Evolutionary conservation across 2,329 filamentous ascomycete species (phyloP).

Genomic region (Scleromitrula shiraiana): DNA sequence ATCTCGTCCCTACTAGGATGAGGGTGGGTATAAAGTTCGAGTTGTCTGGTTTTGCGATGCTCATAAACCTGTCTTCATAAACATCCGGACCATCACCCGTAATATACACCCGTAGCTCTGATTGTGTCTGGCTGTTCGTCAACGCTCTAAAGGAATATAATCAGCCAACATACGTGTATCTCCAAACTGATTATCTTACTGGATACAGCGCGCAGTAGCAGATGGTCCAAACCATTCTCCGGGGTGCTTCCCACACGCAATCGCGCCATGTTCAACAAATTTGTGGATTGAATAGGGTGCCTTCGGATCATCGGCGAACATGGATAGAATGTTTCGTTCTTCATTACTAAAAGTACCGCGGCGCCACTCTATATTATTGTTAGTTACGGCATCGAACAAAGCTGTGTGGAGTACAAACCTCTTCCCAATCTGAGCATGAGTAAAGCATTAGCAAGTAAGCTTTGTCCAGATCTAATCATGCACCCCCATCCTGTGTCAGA

Average conservation of each 20-base stretch:
- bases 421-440: constrained; percentile 66
- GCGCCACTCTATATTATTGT: constrained; percentile 59
- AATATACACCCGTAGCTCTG: constrained; percentile 71
- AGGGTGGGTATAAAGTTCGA: constrained; percentile 72
- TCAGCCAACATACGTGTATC: constrained; percentile 10
- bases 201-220: constrained; percentile 86
- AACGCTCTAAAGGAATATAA: constrained; percentile 54
- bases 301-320: constrained; percentile 80
- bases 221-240: constrained; percentile 99
- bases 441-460: constrained; percentile 81
- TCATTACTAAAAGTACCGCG: constrained; percentile 47
- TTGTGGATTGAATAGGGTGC: constrained; percentile 93
- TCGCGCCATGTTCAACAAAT: constrained; percentile 82
- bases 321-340: constrained; percentile 63
- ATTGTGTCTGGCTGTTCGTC: constrained; percentile 53
- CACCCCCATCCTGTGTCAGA: constrained; percentile 97
- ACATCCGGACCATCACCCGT: constrained; percentile 87
- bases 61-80: constrained; percentile 81
- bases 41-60: constrained; percentile 61
- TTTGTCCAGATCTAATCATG: constrained; percentile 96
- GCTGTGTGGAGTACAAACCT: too few species aligned
- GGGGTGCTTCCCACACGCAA: constrained; percentile 84
- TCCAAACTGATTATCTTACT: constrained; percentile 47
- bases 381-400: neutral
- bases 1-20: constrained; percentile 77